Base-by-base conservation (phyloP, 805 yeast species). In the Ogataea saltuana region DNA sequence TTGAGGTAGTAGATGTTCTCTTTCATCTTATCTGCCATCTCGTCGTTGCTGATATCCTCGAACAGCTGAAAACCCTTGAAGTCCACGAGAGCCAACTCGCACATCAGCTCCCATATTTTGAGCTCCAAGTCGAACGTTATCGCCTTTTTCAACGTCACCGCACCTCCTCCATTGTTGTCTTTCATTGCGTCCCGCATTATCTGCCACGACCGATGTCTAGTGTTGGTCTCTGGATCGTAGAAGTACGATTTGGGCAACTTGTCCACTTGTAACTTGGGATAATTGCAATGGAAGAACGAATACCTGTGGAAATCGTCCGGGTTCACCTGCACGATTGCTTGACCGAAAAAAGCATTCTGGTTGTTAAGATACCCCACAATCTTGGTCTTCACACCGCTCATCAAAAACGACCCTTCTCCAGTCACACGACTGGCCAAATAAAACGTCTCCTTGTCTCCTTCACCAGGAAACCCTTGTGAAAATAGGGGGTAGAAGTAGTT, bases 391-490 rank as follows among this genome's bases (percentile, higher is more conserved):
- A 51, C 49, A 8, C 65, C 65, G 2, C 63, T 58, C 22, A 54
- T 49, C 30, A 62, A 33, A 35, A 45, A 61, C 4, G 60, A 53
- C 2, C 55, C 55, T 32, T 62, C 67, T 6, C 50, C 50, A 6
- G 56, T 48, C 7, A 55, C 81, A 41, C 72, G 70, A 3, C 89
- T 86, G 1, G 88, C 89, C 8, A 84, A 78, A 29, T 80, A 74
- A 51, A 82, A 83, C 0, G 91, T 83, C 56, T 85, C 91, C 58
- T 85, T 85, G 56, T 85, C 91, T 39, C 91, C 90, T 66, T 84
- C 85, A 20, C 91, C 91, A 1, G 88, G 81, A 19, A 79, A 70
- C 4, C 88, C 88, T 56, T 83, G 90, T 0, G 87, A 76, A 50
- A 85, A 69, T 44, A 85, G 61, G 9, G 82, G 83, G 54, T 84